Evolutionary conservation across 1,284 basidiomycete genomes (phyloP).

Genomic region (Fistulinella staudtii): DNA sequence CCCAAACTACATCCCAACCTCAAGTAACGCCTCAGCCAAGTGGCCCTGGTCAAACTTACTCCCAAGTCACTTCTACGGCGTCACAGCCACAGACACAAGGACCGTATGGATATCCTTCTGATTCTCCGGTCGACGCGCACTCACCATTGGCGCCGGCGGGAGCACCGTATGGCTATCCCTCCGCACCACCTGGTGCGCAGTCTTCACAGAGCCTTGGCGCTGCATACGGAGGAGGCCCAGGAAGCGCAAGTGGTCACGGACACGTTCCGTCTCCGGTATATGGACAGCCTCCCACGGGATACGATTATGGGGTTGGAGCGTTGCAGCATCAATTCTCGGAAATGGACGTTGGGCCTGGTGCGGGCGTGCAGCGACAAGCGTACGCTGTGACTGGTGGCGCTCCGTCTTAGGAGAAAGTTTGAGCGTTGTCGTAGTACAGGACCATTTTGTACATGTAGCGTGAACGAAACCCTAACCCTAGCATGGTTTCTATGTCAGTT

Average conservation of each 20-base stretch:
- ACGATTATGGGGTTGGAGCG: slow-evolving; percentile 19
- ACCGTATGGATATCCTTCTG: slow-evolving; percentile 20
- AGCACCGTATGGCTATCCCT: slow-evolving; percentile 16
- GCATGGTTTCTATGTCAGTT: too few species aligned
- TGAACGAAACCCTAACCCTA: too few species aligned
- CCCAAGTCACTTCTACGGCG: slow-evolving; percentile 1
- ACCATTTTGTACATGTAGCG: too few species aligned
- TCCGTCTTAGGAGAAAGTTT: too few species aligned
- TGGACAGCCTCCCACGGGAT: slow-evolving; percentile 19
- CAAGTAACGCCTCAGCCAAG: slow-evolving; percentile 17
- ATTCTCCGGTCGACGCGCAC: slow-evolving; percentile 3
- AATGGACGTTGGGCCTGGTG: slow-evolving; percentile 25
- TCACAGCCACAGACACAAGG: slow-evolving; percentile 23
- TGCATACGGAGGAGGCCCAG: slow-evolving; percentile 21
- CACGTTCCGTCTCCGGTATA: slow-evolving; percentile 13
- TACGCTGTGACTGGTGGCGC: slow-evolving; percentile 18
- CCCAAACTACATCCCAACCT: slow-evolving; percentile 16
- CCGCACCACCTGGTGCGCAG: slow-evolving; percentile 14
- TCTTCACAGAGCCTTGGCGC: slow-evolving; percentile 12
- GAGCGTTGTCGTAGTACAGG: too few species aligned
- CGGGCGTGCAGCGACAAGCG: slow-evolving; percentile 21
- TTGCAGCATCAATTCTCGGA: slow-evolving; percentile 33
- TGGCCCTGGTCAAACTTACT: slow-evolving; percentile 16
- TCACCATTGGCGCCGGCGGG: slow-evolving; percentile 7
- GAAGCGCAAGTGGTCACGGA: slow-evolving; percentile 22